These are phyloP conservation scores for Aureobasidium sp. DNA, from an alignment of 2,329 filamentous ascomycete species.

Conservation along the genomic window DNA sequence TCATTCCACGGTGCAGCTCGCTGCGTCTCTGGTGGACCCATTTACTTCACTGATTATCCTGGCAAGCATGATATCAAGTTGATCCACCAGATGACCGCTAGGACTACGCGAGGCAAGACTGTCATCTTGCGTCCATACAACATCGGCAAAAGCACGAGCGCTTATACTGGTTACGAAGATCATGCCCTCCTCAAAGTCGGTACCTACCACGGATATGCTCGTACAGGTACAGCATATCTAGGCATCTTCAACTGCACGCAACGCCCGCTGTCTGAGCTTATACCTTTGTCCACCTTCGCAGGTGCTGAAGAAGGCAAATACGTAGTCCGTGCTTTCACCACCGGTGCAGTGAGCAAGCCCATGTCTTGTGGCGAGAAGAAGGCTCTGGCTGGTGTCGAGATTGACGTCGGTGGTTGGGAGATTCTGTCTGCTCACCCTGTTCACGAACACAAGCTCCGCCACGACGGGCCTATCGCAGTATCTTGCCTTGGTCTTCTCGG, in stretches of 20 bases:
- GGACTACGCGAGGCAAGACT: conserved; percentile 66
- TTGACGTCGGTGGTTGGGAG: conserved; percentile 66
- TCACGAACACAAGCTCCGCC: conserved; percentile 43
- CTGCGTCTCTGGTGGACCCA: conserved; percentile 82
- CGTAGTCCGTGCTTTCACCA: conserved; percentile 63
- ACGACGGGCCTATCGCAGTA: conserved; percentile 37
- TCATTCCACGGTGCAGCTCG: conserved; percentile 84
- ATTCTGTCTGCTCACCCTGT: conserved; percentile 71
- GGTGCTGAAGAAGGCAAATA: conserved; percentile 61
- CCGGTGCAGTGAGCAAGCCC: conserved; percentile 53
- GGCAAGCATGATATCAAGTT: conserved; percentile 70
- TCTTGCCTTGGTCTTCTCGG: conserved; percentile 66
- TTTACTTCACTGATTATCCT: conserved; percentile 89
- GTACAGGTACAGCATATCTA: conserved; percentile 67
- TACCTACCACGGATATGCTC: conserved; percentile 64
- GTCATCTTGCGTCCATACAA: conserved; percentile 74
- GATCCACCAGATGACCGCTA: conserved; percentile 73
- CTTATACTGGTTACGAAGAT: conserved; percentile 72
- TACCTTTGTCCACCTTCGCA: conserved; percentile 65
- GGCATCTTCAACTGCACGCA: conserved; percentile 77
- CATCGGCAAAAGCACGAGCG: conserved; percentile 63
- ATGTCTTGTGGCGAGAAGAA: conserved; percentile 37
- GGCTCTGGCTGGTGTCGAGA: conserved; percentile 52
- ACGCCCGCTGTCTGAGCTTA: conserved; percentile 57
- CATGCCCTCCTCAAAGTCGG: conserved; percentile 67